phyloP scores from a whole-genome alignment of 2,329 filamentous ascomycete species.

The Penicillium polonicum region DNA sequence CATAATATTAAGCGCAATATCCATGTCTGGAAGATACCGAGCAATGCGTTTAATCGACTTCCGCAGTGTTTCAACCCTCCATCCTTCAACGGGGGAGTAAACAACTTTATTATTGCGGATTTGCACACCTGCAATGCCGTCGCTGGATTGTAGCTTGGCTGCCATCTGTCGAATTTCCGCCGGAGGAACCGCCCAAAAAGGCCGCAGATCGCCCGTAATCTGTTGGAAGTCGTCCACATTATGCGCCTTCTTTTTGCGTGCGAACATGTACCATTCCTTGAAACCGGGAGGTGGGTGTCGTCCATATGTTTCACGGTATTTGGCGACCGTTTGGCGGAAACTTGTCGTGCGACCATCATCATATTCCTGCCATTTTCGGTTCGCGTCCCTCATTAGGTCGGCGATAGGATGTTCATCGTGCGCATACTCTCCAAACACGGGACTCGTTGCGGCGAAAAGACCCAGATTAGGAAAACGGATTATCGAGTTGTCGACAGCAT shows the following conservation, averaged over 20 bases:
- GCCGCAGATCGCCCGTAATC: slow-evolving; percentile 39
- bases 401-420: slow-evolving; percentile 32
- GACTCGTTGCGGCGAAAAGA: slow-evolving; percentile 4
- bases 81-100: slow-evolving; percentile 36
- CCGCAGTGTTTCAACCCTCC: slow-evolving; percentile 45
- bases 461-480: slow-evolving; percentile 8
- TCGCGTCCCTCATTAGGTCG: slow-evolving; percentile 36
- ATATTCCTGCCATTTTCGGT: slow-evolving; percentile 34
- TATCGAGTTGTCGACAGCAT: slow-evolving; percentile 8
- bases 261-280: slow-evolving; percentile 42
- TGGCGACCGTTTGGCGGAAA: slow-evolving; percentile 41
- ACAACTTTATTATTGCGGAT: slow-evolving; percentile 37
- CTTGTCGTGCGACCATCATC: slow-evolving; percentile 34
- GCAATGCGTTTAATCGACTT: slow-evolving; percentile 54
- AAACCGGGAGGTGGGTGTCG: slow-evolving; percentile 44
- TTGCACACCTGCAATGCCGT: slow-evolving; percentile 34
- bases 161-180: slow-evolving; percentile 33
- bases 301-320: slow-evolving; percentile 39
- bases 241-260: slow-evolving; percentile 36
- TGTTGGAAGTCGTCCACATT: slow-evolving; percentile 43
- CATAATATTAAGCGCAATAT: slow-evolving; percentile 65
- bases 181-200: slow-evolving; percentile 40
- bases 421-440: slow-evolving; percentile 10
- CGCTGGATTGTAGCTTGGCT: slow-evolving; percentile 33
- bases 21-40: slow-evolving; percentile 59